Evolutionary conservation across 163 green algal species (phyloP).

Genomic region (Chloromonas sp.): DNA sequence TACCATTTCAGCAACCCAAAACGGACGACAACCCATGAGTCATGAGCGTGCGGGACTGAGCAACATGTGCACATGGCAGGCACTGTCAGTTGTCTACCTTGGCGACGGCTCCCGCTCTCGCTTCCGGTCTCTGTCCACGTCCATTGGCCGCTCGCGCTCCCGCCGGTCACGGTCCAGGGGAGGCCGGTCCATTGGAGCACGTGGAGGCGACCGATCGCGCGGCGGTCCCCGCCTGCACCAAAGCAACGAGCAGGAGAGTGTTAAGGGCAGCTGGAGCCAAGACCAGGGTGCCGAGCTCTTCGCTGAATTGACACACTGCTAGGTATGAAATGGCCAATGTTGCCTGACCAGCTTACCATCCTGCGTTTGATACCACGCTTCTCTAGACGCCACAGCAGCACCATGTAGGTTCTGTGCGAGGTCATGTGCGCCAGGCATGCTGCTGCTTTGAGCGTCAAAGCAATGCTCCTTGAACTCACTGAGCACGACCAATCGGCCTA

Average conservation of each 20-base stretch:
- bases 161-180: constrained; percentile 5
- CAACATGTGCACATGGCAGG: too few relatives aligned
- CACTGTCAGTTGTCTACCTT: constrained; percentile 5
- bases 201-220: not conserved
- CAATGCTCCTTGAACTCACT: not conserved
- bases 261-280: not conserved
- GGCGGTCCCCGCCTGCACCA: constrained; percentile 1
- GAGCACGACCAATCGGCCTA: not conserved
- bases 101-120: constrained; percentile 24
- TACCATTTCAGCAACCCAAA: too few relatives aligned
- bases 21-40: too few relatives aligned
- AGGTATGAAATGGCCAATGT: too few relatives aligned
- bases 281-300: not conserved
- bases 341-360: too few relatives aligned
- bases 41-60: too few relatives aligned
- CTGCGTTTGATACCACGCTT: too few relatives aligned
- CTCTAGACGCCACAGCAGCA: too few relatives aligned
- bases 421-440: too few relatives aligned
- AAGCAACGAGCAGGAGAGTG: not conserved
- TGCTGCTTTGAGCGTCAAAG: not conserved
- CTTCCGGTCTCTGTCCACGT: constrained; percentile 20
- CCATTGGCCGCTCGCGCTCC: not conserved
- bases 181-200: not conserved
- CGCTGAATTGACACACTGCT: too few relatives aligned
- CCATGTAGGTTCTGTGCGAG: too few relatives aligned